These are phyloP conservation scores for Verticillium albo-atrum DNA, from an alignment of 2,329 filamentous ascomycete species.

Conservation along the genomic window DNA sequence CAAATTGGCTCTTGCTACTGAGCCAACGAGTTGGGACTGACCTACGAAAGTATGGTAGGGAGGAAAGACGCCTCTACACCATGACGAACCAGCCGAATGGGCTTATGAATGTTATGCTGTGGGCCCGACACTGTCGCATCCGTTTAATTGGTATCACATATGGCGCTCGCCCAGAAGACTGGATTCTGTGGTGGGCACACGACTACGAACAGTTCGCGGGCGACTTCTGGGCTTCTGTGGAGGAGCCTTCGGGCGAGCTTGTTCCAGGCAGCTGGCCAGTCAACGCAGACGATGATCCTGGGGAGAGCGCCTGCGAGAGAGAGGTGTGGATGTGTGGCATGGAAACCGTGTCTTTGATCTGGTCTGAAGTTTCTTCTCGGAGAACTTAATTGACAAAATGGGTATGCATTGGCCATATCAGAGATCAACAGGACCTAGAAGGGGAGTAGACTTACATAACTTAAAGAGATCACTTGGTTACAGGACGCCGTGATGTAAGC, in stretches of 20 bases:
- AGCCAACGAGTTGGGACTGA: not conserved
- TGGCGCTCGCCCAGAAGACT: not conserved
- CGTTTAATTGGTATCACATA: slow-evolving; percentile 2
- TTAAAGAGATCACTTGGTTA: too few species aligned
- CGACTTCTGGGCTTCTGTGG: slow-evolving; percentile 3
- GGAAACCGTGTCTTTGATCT: not conserved
- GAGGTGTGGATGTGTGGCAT: not conserved
- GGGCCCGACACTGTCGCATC: not conserved
- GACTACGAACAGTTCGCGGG: not conserved
- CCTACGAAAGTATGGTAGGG: not conserved
- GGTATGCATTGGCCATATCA: too few species aligned
- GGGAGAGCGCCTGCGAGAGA: not conserved
- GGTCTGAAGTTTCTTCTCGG: not conserved
- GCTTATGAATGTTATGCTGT: not conserved
- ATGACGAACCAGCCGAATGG: not conserved
- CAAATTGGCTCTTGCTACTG: not conserved
- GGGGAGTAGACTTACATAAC: too few species aligned
- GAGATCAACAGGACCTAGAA: too few species aligned
- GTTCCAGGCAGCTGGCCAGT: slow-evolving; percentile 4
- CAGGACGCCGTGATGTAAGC: too few species aligned
- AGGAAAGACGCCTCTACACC: not conserved
- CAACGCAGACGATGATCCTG: not conserved
- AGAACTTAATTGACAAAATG: too few species aligned
- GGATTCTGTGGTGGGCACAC: slow-evolving; percentile 4
- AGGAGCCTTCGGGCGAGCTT: not conserved